Evolutionary conservation across 331 rosid species (phyloP).

Genomic region (Saraca asoca): DNA sequence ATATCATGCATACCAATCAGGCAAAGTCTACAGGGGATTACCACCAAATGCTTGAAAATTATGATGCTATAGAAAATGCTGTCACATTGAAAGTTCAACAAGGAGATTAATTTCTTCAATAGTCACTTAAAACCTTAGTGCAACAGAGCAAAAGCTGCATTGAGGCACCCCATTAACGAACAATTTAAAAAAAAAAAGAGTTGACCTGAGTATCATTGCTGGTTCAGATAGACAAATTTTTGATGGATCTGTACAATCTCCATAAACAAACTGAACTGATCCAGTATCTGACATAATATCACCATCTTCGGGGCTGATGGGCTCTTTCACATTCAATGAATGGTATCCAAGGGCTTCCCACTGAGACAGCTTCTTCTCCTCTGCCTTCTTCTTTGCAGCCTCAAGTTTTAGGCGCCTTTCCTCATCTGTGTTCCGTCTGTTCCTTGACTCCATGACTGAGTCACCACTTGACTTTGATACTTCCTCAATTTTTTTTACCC

Average conservation of each 20-base stretch:
- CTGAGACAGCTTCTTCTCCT: slow-evolving; percentile 70
- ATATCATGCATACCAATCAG: slow-evolving; percentile 7
- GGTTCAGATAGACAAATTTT: slow-evolving; percentile 61
- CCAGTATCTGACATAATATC: slow-evolving; percentile 63
- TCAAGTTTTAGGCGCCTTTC: slow-evolving; percentile 60
- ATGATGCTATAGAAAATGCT: slow-evolving; percentile 13
- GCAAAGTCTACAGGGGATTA: neutral
- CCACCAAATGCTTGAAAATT: no score
- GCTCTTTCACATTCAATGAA: slow-evolving; percentile 63
- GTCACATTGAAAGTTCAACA: neutral
- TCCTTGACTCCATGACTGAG: slow-evolving; percentile 46
- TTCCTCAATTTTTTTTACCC: slow-evolving; percentile 87
- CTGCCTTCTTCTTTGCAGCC: slow-evolving; percentile 73
- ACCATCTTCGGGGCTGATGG: slow-evolving; percentile 47
- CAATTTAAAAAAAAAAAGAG: slow-evolving; percentile 27
- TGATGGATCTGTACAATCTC: slow-evolving; percentile 83
- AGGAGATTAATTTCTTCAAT: slow-evolving; percentile 12
- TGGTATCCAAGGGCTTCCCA: slow-evolving; percentile 83
- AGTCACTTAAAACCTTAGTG: slow-evolving; percentile 6
- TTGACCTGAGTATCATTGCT: slow-evolving; percentile 73
- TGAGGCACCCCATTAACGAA: slow-evolving; percentile 1
- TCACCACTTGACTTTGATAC: slow-evolving; percentile 51
- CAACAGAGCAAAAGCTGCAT: slow-evolving; percentile 22
- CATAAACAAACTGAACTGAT: slow-evolving; percentile 78
- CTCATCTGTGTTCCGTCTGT: slow-evolving; percentile 46